Evolutionary conservation across 1,284 basidiomycete genomes (phyloP), one percentile per base, ranked within the genome.

Genomic region (Trichosporon inkin): DNA sequence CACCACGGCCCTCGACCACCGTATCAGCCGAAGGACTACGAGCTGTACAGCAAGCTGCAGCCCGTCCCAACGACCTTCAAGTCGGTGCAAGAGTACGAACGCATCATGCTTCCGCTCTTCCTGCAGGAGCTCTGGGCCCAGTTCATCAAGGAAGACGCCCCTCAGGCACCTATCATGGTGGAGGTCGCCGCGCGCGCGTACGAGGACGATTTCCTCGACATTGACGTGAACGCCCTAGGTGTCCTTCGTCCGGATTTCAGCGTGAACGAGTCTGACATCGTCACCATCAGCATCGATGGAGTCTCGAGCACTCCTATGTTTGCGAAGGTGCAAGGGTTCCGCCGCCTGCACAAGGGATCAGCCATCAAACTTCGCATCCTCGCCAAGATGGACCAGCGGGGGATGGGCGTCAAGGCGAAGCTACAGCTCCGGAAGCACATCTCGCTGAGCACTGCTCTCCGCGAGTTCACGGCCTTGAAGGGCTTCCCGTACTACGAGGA

Each of bases 101-200:
- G 80, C 24, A 81, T 88, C 24, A 92, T 96, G 71, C 86, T 92
- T 67, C 92, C 96, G 1, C 81, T 99, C n/a, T 81, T 98, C 22
- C 79, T 94, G 34, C 82, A 91, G 62, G 96, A 99, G 78, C 88
- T 90, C 64, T 98, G 96, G 94, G 86, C 89, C 32, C 92, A 97
- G 83, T 98, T 58, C 72, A 81, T 36, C 84, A 90, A 71, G 85
- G 91, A 32, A 88, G 75, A 90, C 68, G 86, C 89, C 59, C 84
- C 86, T 56, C 69, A 71, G 10, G 62, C 62, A 6, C 83, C 85
- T 60, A 70, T 89, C 20, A 87, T 89, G 63, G 70, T 94, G 24
- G 90, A 90, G 58, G 76, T 88, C 32, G 78, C 81, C 0, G 82
- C 88, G 55, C 71, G 77, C 22, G 63, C 67, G 10, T 77, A 76